A percentile compares a stretch with the other conserved stretches of the same genome.
Evolutionary conservation across 2,329 filamentous ascomycete genomes (phyloP).

Genomic region (Aspergillus brasiliensis): DNA sequence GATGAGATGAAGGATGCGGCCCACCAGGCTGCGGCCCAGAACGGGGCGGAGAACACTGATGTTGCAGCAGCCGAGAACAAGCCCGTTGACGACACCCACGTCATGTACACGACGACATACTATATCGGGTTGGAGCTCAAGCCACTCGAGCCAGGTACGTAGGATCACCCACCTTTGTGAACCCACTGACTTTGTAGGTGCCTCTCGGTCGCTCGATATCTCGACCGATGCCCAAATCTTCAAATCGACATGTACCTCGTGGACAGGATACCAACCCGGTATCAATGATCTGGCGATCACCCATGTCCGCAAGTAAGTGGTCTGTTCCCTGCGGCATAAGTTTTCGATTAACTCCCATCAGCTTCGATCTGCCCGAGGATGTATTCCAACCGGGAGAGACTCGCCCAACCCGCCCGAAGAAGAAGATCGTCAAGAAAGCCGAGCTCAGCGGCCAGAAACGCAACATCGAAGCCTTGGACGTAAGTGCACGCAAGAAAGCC

Average conservation of each 20-base stretch:
- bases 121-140: constrained; percentile 87
- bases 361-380: constrained; percentile 84
- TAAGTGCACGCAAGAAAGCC: constrained; percentile 39
- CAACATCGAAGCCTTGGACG: constrained; percentile 44
- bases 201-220: constrained; percentile 54
- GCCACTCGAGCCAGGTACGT: constrained; percentile 70
- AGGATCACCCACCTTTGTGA: constrained; percentile 17
- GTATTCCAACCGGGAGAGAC: constrained; percentile 80
- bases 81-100: constrained; percentile 47
- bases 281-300: constrained; percentile 78
- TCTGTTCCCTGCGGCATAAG: not conserved
- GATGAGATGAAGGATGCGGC: constrained; percentile 55
- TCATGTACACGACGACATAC: constrained; percentile 84
- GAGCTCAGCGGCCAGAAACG: constrained; percentile 41
- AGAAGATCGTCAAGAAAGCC: constrained; percentile 49
- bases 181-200: constrained; percentile 40
- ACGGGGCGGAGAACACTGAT: constrained; percentile 45
- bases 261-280: constrained; percentile 74
- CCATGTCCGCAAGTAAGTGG: constrained; percentile 78
- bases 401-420: constrained; percentile 63
- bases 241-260: constrained; percentile 75
- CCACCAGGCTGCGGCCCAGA: constrained; percentile 52
- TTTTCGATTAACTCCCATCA: constrained; percentile 43
- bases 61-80: constrained; percentile 38
- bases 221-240: constrained; percentile 82